These are phyloP conservation scores for Xylariaceae sp. DNA, from an alignment of 2,329 filamentous ascomycete genomes.

Conservation along the genomic window DNA sequence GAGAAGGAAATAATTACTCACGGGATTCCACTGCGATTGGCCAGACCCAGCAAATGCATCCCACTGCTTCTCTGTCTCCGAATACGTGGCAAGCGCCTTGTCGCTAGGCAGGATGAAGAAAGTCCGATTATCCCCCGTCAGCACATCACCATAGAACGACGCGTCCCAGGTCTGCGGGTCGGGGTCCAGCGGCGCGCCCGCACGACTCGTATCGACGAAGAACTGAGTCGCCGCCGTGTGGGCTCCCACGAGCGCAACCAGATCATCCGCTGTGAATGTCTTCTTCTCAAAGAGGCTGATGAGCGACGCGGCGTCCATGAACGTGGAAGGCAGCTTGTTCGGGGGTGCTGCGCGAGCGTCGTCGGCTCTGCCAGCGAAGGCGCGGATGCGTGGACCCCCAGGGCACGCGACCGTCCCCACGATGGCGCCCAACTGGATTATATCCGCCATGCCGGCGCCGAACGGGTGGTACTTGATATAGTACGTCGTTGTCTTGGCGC, in stretches of 20 bases:
- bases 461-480: conserved; percentile 37
- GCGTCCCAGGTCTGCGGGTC: conserved; percentile 50
- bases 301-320: conserved; percentile 39
- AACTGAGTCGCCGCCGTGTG: conserved; percentile 48
- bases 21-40: conserved; percentile 24
- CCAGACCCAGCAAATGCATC: conserved; percentile 26
- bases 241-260: conserved; percentile 52
- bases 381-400: conserved; percentile 46
- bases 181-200: conserved; percentile 42
- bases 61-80: conserved; percentile 24
- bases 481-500: conserved; percentile 36
- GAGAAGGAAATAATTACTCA: conserved; percentile 20
- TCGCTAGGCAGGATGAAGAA: conserved; percentile 37
- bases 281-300: conserved; percentile 47
- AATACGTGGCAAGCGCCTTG: conserved; percentile 25
- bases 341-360: conserved; percentile 37
- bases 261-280: conserved; percentile 46
- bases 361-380: conserved; percentile 48
- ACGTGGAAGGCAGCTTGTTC: conserved; percentile 43
- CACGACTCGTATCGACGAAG: conserved; percentile 39
- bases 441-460: conserved; percentile 48
- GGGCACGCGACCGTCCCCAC: conserved; percentile 49
- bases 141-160: conserved; percentile 44
- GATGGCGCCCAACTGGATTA: conserved; percentile 48
- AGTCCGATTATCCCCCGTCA: conserved; percentile 27